phyloP scores from a whole-genome alignment of 208 protist genomes.

The Trypanosoma caninum region DNA sequence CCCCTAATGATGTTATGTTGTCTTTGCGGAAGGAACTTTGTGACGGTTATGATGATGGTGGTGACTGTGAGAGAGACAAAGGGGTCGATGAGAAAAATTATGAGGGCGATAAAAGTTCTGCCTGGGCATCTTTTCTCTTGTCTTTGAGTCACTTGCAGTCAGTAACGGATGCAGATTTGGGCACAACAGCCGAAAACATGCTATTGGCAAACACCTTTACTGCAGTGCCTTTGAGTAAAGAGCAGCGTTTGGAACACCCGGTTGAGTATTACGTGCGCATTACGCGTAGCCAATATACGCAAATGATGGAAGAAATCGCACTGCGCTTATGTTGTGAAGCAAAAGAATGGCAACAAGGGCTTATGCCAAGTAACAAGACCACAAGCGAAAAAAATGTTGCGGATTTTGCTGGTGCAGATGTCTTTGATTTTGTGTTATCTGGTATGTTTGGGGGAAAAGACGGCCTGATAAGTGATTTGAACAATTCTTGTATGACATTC shows the following conservation, averaged over 20 bases:
- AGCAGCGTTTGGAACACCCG: constrained; percentile 38
- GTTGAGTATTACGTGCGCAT: constrained; percentile 71
- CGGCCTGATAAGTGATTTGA: constrained; percentile 34
- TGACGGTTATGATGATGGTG: neutral
- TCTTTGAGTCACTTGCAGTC: neutral
- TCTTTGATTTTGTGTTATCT: constrained; percentile 6
- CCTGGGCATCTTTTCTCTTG: neutral
- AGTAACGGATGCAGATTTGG: neutral
- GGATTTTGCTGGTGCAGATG: no score
- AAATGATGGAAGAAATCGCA: constrained; percentile 52
- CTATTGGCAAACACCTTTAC: neutral
- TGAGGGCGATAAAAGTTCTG: neutral
- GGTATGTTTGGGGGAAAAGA: constrained; percentile 9
- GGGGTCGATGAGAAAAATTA: no score
- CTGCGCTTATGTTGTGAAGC: constrained; percentile 44
- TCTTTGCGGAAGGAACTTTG: constrained; percentile 48
- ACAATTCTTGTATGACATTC: constrained; percentile 24
- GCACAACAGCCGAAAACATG: neutral
- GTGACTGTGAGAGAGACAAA: neutral
- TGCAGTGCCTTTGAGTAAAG: no score
- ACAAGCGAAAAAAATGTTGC: no score
- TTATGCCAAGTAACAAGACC: constrained; percentile 13
- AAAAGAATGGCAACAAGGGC: constrained; percentile 52
- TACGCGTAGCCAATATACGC: constrained; percentile 49
- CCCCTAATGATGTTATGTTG: constrained; percentile 24